A percentile compares a stretch with the other conserved stretches of the same genome.
phyloP scores from a whole-genome alignment of 192 early-diverging fungal species.

The Entophlyctis luteolus region DNA sequence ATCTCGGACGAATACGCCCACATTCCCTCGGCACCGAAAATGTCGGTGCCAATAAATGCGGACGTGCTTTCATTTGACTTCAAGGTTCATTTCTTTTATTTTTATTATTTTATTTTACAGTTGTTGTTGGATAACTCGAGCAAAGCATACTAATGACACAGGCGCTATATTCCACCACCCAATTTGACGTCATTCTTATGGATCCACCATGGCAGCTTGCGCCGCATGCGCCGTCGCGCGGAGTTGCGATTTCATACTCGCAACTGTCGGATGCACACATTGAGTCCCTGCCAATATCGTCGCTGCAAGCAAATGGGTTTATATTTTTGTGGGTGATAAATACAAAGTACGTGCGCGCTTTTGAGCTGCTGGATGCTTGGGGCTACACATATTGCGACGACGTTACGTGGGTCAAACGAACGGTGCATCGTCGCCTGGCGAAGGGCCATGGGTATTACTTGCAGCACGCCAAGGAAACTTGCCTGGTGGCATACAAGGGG shows the following conservation, averaged over 20 bases:
- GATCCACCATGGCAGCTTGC: conserved; percentile 98
- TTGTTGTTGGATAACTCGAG: too few relatives aligned
- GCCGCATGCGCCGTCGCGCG: conserved; percentile 86
- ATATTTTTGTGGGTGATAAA: conserved; percentile 99
- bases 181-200: conserved; percentile 91
- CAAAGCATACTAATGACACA: conserved; percentile 18
- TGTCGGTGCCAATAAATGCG: conserved; percentile 92
- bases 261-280: conserved; percentile 93
- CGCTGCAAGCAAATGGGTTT: conserved; percentile 80
- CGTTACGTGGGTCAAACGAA: conserved; percentile 96
- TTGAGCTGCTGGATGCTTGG: conserved; percentile 93
- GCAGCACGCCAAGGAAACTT: conserved; percentile 97
- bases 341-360: conserved; percentile 93
- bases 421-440: conserved; percentile 92
- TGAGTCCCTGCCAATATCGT: conserved; percentile 80
- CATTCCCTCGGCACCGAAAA: conserved; percentile 53
- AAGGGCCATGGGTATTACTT: conserved; percentile 97
- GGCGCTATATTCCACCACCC: conserved; percentile 71
- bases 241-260: conserved; percentile 91
- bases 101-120: conserved; percentile 5
- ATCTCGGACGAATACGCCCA: background rate
- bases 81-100: conserved; percentile 54
- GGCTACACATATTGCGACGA: conserved; percentile 92
- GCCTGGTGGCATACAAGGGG: conserved; percentile 89
- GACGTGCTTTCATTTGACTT: conserved; percentile 96